Conservation (phyloP, 345 rosid genomes). For the Lepidium aucheri region DNA sequence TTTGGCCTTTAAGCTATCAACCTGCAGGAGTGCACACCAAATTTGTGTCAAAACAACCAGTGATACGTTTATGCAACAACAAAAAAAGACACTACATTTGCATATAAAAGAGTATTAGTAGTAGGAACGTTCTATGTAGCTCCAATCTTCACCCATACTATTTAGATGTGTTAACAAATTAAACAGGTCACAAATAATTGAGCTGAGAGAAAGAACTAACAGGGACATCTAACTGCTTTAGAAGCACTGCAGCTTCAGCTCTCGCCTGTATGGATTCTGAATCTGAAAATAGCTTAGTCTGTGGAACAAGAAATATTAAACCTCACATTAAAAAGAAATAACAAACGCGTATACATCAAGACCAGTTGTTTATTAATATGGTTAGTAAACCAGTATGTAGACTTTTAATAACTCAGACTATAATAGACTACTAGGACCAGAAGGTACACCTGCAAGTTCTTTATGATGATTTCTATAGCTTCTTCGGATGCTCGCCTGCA, state of each 20-base stretch:
- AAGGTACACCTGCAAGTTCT: conserved; percentile 75
- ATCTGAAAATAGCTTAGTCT: conserved; percentile 87
- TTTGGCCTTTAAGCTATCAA: conserved; percentile 74
- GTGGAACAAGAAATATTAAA: conserved; percentile 16
- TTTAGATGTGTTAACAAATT: neutral
- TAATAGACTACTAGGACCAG: conserved; percentile 2
- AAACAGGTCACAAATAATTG: neutral
- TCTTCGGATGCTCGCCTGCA: conserved; percentile 97
- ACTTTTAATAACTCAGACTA: neutral
- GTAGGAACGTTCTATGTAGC: neutral
- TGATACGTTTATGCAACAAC: neutral
- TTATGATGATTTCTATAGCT: conserved; percentile 59
- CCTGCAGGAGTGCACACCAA: conserved; percentile 39
- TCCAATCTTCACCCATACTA: neutral
- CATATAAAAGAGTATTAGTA: neutral
- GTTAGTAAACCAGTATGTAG: conserved; percentile 2
- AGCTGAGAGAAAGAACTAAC: conserved; percentile 42
- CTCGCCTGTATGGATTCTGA: conserved; percentile 90
- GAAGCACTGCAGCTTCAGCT: conserved; percentile 97
- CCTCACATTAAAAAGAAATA: neutral
- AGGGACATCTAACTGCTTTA: conserved; percentile 89
- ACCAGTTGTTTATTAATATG: conserved; percentile 3
- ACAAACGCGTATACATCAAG: neutral
- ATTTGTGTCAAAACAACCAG: conserved; percentile 2
- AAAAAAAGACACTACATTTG: neutral